Evolutionary conservation across 2,329 filamentous ascomycete genomes (phyloP).

Genomic region (Cytospora paraplurivora): DNA sequence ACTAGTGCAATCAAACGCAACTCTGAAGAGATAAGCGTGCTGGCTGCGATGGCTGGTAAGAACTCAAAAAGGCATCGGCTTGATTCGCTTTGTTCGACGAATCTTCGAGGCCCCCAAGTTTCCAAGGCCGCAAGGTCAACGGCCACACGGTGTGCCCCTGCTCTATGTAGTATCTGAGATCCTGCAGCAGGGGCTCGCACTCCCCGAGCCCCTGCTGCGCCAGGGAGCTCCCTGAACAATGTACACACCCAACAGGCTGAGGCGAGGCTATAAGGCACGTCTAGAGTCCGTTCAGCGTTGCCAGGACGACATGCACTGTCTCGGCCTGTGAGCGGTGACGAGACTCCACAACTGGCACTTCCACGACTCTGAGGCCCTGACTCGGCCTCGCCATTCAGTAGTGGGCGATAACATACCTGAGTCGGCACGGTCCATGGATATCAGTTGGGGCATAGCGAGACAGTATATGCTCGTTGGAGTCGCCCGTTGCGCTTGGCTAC

Average conservation of each 20-base stretch:
- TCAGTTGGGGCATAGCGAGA: slow-evolving; percentile 20
- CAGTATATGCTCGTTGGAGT: slow-evolving; percentile 18
- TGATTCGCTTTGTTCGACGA: slow-evolving; percentile 28
- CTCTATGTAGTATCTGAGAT: neutral
- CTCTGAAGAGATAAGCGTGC: neutral
- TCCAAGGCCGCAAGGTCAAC: slow-evolving; percentile 11
- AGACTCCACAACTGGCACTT: slow-evolving; percentile 24
- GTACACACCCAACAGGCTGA: slow-evolving; percentile 21
- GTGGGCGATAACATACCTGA: slow-evolving; percentile 9
- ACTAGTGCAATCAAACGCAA: neutral
- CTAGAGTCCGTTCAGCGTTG: slow-evolving; percentile 10
- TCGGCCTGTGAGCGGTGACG: slow-evolving; percentile 25
- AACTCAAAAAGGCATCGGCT: slow-evolving; percentile 14
- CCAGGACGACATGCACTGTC: slow-evolving; percentile 10
- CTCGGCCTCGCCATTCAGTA: slow-evolving; percentile 8
- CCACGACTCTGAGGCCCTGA: slow-evolving; percentile 1
- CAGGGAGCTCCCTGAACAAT: slow-evolving; percentile 17
- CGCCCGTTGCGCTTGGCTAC: slow-evolving; percentile 17
- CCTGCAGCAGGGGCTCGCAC: slow-evolving; percentile 16
- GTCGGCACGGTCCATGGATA: slow-evolving; percentile 12
- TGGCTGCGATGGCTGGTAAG: slow-evolving; percentile 10
- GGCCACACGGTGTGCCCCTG: slow-evolving; percentile 26
- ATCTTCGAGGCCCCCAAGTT: slow-evolving; percentile 19
- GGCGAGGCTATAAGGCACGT: slow-evolving; percentile 24
- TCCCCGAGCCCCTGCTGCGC: slow-evolving; percentile 9